Evolutionary conservation across 2,329 filamentous ascomycete species (phyloP), one percentile per base, ranked within the genome.

Genomic region (Monosporascus sp.): DNA sequence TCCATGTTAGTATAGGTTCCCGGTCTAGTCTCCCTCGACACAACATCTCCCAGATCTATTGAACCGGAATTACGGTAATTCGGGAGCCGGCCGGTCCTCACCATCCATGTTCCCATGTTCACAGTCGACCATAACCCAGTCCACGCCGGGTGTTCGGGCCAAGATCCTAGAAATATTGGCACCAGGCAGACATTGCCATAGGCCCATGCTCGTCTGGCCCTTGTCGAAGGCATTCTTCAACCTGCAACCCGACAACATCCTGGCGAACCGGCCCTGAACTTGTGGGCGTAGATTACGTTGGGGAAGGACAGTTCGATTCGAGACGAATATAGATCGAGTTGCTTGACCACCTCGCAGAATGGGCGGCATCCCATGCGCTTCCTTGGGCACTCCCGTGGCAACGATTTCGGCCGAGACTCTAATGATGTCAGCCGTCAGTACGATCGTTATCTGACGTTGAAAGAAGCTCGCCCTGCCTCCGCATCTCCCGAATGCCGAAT

Each of bases 41-140:
- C 14, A 7, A 1, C 5, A 17, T 44, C 11, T 14, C 5, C 11
- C 41, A 4, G 17, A 7, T 11, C 2, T 25, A 9, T 5, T 44
- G 6, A 15, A 15, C 22, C 41, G 3, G 11, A 2, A 24, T 15
- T n/a, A 20, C 14, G 9, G 20, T 3, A 20, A 14, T 3, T 18
- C 43, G 9, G 9, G 27, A 6, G 8, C 36, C 27, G 20, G 22
- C 11, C 20, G 3, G 20, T 18, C 22, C 54, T 39, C 65, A 77
- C 76, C 77, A 57, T 79, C 77, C 41, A 82, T 78, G 51, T 77
- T 80, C 7, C 80, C 80, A 63, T 83, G 80, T 55, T 80, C 78
- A 61, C 78, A 80, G 63, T 82, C 80, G 25, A 82, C 80, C 66
- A 87, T 73, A 9, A 89, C 80, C 77, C 85, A 88, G 64, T 88